A percentile compares a stretch with the other conserved stretches of the same genome.
Conservation (phyloP, 345 rosid species). For the Eucalyptus paniculata region DNA sequence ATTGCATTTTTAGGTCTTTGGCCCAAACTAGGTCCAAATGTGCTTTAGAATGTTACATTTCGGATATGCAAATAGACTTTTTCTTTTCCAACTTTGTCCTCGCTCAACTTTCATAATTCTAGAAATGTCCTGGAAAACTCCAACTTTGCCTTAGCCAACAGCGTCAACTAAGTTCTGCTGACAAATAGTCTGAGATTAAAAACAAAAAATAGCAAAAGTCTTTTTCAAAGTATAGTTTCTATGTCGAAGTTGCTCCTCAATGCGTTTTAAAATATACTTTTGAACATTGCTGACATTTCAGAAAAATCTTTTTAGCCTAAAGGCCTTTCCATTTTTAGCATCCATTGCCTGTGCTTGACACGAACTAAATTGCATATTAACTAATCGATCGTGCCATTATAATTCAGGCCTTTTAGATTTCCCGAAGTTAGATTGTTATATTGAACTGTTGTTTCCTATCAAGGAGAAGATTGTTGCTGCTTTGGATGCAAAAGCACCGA, state of each 20-base stretch:
- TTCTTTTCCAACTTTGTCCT: too few species aligned
- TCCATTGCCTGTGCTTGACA: not conserved
- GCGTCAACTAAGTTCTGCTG: fast-evolving
- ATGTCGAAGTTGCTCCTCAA: not conserved
- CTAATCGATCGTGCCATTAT: not conserved
- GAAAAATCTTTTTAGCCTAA: too few species aligned
- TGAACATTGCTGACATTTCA: too few species aligned
- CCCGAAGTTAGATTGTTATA: not conserved
- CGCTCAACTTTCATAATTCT: not conserved
- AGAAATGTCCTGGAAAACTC: not conserved
- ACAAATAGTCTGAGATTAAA: too few species aligned
- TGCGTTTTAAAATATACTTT: too few species aligned
- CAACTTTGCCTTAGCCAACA: fast-evolving
- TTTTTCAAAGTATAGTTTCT: too few species aligned
- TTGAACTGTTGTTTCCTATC: not conserved
- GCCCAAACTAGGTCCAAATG: not conserved
- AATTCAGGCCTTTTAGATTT: not conserved
- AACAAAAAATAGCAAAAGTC: not conserved
- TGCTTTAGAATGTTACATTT: not conserved
- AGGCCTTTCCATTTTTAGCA: not conserved
- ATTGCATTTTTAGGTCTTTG: not conserved
- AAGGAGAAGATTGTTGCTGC: not conserved
- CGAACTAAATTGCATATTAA: not conserved
- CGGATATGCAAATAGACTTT: not conserved
- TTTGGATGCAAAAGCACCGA: not conserved